Conservation (phyloP, 768 basidiomycete genomes). For the Favolaschia claudopus region DNA sequence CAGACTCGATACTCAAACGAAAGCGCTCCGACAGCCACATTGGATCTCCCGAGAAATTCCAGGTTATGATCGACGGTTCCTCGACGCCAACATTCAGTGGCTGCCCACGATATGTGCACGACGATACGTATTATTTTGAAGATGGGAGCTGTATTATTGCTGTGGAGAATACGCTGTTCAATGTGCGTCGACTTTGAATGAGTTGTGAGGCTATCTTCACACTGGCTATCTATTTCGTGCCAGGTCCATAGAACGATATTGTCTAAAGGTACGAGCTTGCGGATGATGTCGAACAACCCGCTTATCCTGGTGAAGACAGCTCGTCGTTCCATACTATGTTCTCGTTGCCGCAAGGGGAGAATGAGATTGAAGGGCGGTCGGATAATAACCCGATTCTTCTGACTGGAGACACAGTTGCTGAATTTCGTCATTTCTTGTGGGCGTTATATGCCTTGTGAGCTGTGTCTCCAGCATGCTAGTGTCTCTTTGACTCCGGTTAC, state of each 20-base stretch:
- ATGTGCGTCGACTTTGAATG: slow-evolving; percentile 48
- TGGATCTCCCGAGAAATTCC: slow-evolving; percentile 21
- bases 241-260: slow-evolving; percentile 69
- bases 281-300: not conserved
- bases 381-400: slow-evolving; percentile 74
- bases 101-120: slow-evolving; percentile 39
- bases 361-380: slow-evolving; percentile 60
- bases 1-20: slow-evolving; percentile 50
- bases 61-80: slow-evolving; percentile 13
- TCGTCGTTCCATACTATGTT: slow-evolving; percentile 76
- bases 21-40: slow-evolving; percentile 41
- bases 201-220: not conserved
- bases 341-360: slow-evolving; percentile 65
- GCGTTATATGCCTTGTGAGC: slow-evolving; percentile 78
- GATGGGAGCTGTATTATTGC: slow-evolving; percentile 75
- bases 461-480: slow-evolving; percentile 29
- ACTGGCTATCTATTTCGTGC: slow-evolving; percentile 5
- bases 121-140: slow-evolving; percentile 67
- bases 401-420: slow-evolving; percentile 64
- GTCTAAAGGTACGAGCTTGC: slow-evolving; percentile 47
- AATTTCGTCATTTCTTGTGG: slow-evolving; percentile 80
- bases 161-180: slow-evolving; percentile 72
- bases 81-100: not conserved
- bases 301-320: slow-evolving; percentile 38
- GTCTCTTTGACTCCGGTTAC: slow-evolving; percentile 52